phyloP scores from a whole-genome alignment of 306 rosid genomes.

The Vigna radiata region DNA sequence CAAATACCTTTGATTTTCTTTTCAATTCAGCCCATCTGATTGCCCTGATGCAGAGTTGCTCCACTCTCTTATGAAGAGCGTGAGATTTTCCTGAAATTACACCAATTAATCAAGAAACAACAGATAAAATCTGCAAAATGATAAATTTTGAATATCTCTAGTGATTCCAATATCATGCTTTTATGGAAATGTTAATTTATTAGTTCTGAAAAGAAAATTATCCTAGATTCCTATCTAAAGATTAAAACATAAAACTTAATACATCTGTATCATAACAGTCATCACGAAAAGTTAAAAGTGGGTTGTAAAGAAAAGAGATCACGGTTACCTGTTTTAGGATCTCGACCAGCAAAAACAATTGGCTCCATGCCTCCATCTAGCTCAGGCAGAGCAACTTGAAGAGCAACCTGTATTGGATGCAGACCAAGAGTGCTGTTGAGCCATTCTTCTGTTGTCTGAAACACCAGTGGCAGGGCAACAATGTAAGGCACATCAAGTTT shows the following conservation, averaged over 20 bases:
- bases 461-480: conserved; percentile 96
- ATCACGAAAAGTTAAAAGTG: background rate
- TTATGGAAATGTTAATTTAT: background rate
- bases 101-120: conserved; percentile 29
- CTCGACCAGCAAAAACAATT: conserved; percentile 92
- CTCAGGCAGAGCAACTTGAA: conserved; percentile 98
- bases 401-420: conserved; percentile 98
- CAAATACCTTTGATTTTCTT: conserved; percentile 58
- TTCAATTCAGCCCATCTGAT: conserved; percentile 61
- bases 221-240: background rate
- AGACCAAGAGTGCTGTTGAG: conserved; percentile 90
- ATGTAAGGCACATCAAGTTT: conserved; percentile 93
- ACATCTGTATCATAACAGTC: background rate
- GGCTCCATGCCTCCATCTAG: conserved; percentile 99
- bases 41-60: conserved; percentile 60
- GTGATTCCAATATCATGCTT: background rate
- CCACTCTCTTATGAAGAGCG: conserved; percentile 66
- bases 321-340: conserved; percentile 84
- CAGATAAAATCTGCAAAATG: background rate
- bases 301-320: background rate
- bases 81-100: conserved; percentile 57
- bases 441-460: conserved; percentile 99
- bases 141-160: background rate
- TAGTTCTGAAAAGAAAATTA: background rate
- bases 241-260: background rate